Conservation (phyloP, 2,329 filamentous ascomycete species). For the Orbilia quercus region DNA sequence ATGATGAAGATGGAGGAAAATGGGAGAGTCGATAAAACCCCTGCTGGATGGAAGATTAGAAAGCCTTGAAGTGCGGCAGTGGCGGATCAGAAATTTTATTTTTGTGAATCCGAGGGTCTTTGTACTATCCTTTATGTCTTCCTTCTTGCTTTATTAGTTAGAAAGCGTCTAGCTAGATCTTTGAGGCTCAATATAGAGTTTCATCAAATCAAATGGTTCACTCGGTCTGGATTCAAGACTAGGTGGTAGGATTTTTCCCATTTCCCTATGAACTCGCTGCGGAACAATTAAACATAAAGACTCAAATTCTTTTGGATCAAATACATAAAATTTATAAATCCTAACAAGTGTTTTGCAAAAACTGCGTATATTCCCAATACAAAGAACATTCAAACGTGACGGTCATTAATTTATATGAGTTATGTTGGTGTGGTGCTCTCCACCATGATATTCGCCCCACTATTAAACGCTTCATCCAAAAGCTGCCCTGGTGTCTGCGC, state of each 20-base stretch:
- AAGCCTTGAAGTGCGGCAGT: slow-evolving; percentile 59
- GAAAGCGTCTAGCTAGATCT: slow-evolving; percentile 24
- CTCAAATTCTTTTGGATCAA: neutral
- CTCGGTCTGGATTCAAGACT: neutral
- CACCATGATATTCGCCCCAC: slow-evolving; percentile 17
- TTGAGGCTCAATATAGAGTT: slow-evolving; percentile 27
- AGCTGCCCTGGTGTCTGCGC: slow-evolving; percentile 6
- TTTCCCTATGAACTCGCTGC: neutral
- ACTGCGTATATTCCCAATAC: neutral
- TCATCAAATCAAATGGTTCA: slow-evolving; percentile 8
- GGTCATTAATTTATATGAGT: neutral
- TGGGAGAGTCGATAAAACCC: slow-evolving; percentile 74
- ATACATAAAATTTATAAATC: no score
- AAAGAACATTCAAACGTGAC: neutral
- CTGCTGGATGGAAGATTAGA: slow-evolving; percentile 77
- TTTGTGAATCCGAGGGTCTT: slow-evolving; percentile 5
- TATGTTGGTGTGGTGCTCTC: slow-evolving; percentile 1
- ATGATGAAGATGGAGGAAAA: slow-evolving; percentile 79
- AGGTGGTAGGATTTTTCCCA: no score
- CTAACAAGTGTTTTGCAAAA: no score
- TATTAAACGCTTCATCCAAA: slow-evolving; percentile 13
- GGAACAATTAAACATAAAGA: neutral
- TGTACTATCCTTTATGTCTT: neutral
- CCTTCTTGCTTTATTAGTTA: slow-evolving; percentile 23
- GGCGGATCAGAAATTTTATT: neutral